Evolutionary conservation across 225 moss, liverwort and hornwort genomes (phyloP), one percentile per base, ranked within the genome.

Genomic region (Pseudisothecium myosuroides): DNA sequence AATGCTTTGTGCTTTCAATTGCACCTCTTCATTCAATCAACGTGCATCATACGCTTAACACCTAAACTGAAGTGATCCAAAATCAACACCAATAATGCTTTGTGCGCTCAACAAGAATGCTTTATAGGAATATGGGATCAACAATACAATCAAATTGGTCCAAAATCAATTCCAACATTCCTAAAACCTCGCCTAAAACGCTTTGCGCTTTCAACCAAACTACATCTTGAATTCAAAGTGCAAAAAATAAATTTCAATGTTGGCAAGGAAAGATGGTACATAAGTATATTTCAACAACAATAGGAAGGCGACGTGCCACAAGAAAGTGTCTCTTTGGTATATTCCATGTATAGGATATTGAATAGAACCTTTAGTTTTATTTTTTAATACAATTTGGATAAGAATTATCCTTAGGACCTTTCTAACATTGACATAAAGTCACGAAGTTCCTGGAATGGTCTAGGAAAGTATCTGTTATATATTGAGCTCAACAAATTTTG

Each of bases 381-480:
- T 24, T 41, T 22, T 21, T 9, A 21, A 10, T 45, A 4, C 10
- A 22, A 82, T 34, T 39, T 32, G 14, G 49, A 64, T 34, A 64
- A 64, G 43, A 26, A 36, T 11, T 49, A 36, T 64, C 64, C 1
- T 36, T 11, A 17, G 14, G 10, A 34, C 22, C 11, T 7, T 10
- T 36, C 2, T 6, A 24, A 24, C 24, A 24, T 24, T 55, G 37
- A 56, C 7, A 17, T 22, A 7, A 56, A 58, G 58, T 39, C 11
- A 27, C 0, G 1, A 28, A 17, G 79, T 58, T 79, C 11, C 1
- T 1, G 2, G 2, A 27, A 11, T 27, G 17, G 56, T 79, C 7
- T 1, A 6, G 0, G 1, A 37, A 7, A 56, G 2, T 15, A 24
- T 37, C 0, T 55, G 10, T 24, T 24, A 23, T 10, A 10, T n/a